These are phyloP conservation scores for Talaromyces stipitatus DNA, from an alignment of 495 filamentous ascomycete species.

Conservation along the genomic window DNA sequence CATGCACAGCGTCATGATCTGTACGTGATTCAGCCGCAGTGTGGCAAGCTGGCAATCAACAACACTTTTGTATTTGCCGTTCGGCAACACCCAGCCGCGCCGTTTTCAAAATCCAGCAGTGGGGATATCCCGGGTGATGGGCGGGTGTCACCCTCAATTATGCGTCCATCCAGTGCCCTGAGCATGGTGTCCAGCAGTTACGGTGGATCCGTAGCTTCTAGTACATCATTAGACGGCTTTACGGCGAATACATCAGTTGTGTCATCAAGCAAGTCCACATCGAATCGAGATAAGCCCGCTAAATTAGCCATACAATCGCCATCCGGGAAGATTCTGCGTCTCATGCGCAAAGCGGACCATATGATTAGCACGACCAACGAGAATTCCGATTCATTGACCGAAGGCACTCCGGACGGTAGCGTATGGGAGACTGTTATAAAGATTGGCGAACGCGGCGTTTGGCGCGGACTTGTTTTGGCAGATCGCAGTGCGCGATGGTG, in stretches of 20 bases:
- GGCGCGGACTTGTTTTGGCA: slow-evolving; percentile 89
- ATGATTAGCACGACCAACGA: slow-evolving; percentile 38
- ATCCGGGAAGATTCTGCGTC: slow-evolving; percentile 85
- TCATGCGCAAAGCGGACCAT: slow-evolving; percentile 82
- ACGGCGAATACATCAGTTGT: slow-evolving; percentile 41
- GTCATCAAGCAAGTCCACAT: slow-evolving; percentile 45
- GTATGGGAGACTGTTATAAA: slow-evolving; percentile 99
- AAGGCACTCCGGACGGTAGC: slow-evolving; percentile 63
- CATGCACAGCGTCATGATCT: slow-evolving; percentile 95
- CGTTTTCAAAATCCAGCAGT: slow-evolving; percentile 40
- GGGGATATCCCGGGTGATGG: slow-evolving; percentile 34
- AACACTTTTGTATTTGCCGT: slow-evolving; percentile 98
- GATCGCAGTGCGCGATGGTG: slow-evolving; percentile 96
- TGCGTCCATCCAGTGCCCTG: slow-evolving; percentile 70
- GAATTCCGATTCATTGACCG: slow-evolving; percentile 34
- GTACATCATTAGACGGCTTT: slow-evolving; percentile 32
- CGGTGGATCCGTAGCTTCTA: slow-evolving; percentile 30
- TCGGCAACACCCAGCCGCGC: slow-evolving; percentile 78
- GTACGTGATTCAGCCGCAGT: slow-evolving; percentile 94
- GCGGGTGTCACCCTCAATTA: slow-evolving; percentile 56
- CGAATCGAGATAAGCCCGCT: slow-evolving; percentile 69
- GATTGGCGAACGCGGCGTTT: slow-evolving; percentile 81
- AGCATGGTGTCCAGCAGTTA: slow-evolving; percentile 58
- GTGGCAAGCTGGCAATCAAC: slow-evolving; percentile 74
- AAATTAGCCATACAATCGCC: slow-evolving; percentile 94